Percentiles rank a stretch among this genome's conserved stretches.
These are phyloP conservation scores for Primulina eburnea DNA, from an alignment of 257 asterid species.

Conservation along the genomic window DNA sequence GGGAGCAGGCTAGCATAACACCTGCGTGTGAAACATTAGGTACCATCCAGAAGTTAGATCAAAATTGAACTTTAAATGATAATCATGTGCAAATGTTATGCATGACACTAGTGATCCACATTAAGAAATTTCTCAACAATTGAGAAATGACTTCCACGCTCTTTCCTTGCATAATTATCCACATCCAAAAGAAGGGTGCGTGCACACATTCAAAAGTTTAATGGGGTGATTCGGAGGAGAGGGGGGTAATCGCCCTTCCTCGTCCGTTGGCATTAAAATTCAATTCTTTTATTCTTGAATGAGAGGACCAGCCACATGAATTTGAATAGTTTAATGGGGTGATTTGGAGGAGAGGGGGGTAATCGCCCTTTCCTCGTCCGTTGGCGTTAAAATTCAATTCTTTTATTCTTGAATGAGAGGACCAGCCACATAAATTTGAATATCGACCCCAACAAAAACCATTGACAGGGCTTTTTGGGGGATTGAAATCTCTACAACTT, in stretches of 20 bases:
- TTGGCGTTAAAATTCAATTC: not conserved
- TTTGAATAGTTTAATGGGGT: not conserved
- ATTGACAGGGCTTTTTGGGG: too few relatives aligned
- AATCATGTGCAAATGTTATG: not conserved
- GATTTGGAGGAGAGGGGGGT: too few relatives aligned
- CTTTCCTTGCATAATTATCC: not conserved
- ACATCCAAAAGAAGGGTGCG: not conserved
- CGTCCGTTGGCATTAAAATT: too few relatives aligned
- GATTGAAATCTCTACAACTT: not conserved
- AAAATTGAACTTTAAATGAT: not conserved
- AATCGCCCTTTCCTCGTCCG: too few relatives aligned
- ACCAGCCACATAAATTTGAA: not conserved
- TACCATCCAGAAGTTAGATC: not conserved
- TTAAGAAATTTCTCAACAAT: not conserved
- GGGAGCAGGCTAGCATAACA: conserved; percentile 51
- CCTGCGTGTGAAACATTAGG: conserved; percentile 17
- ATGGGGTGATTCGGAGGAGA: too few relatives aligned
- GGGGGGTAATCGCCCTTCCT: too few relatives aligned
- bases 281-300: not conserved
- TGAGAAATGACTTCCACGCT: not conserved
- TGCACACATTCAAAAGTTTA: not conserved
- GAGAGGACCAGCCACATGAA: too few relatives aligned
- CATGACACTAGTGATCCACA: not conserved
- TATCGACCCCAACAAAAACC: not conserved
- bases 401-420: not conserved